Conservation (phyloP, 257 asterid genomes). For the Nicotiana benthamiana region DNA sequence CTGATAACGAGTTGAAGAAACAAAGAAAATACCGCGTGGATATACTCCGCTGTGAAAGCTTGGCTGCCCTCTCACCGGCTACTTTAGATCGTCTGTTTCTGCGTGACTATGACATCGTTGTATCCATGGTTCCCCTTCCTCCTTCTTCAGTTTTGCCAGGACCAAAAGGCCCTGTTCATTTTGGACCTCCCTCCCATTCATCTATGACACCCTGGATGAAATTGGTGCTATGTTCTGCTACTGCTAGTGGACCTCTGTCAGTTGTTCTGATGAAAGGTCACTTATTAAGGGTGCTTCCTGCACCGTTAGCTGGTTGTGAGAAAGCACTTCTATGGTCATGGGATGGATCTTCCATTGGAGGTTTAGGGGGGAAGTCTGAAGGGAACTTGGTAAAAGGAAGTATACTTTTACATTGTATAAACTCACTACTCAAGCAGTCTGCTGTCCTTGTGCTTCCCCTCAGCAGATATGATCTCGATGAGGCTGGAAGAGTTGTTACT, state of each 20-base stretch:
- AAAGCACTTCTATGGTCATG: conserved; percentile 97
- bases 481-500: conserved; percentile 52
- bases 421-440: conserved; percentile 84
- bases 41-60: conserved; percentile 97
- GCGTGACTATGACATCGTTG: conserved; percentile 88
- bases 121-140: conserved; percentile 98
- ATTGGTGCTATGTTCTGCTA: conserved; percentile 70
- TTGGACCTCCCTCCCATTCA: conserved; percentile 95
- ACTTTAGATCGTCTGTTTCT: conserved; percentile 89
- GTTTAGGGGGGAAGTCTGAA: conserved; percentile 87
- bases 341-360: conserved; percentile 93
- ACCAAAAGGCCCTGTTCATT: conserved; percentile 92
- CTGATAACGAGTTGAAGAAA: conserved; percentile 47
- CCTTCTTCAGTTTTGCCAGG: conserved; percentile 96
- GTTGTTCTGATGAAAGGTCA: conserved; percentile 97
- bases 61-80: conserved; percentile 86
- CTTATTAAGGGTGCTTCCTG: conserved; percentile 90
- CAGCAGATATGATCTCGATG: conserved; percentile 78
- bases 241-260: conserved; percentile 87
- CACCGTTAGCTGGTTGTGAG: conserved; percentile 96
- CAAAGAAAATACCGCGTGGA: conserved; percentile 70
- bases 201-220: conserved; percentile 99
- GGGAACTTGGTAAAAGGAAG: conserved; percentile 90
- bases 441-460: conserved; percentile 96
- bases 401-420: conserved; percentile 85